Conservation (phyloP, 441 rosid genomes). For the Monsonia emarginata region DNA sequence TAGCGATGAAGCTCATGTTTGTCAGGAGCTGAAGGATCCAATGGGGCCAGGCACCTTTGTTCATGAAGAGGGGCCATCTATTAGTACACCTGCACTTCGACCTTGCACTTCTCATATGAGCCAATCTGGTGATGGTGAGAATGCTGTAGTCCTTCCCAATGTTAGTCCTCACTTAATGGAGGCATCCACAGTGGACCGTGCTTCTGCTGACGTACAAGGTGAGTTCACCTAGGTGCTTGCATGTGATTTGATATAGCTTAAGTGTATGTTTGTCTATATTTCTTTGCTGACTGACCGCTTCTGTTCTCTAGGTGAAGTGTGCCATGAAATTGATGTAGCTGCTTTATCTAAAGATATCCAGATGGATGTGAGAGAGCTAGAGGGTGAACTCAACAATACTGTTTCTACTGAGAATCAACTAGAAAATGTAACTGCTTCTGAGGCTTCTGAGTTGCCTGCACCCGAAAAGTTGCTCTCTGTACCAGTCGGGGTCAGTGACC, state of each 20-base stretch:
- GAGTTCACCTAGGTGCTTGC: slow-evolving; percentile 29
- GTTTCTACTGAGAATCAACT: slow-evolving; percentile 28
- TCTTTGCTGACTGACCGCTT: slow-evolving; percentile 12
- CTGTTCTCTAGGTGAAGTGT: slow-evolving; percentile 27
- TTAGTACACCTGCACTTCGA: slow-evolving; percentile 17
- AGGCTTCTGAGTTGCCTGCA: slow-evolving; percentile 46
- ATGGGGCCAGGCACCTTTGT: slow-evolving; percentile 14
- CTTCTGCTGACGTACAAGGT: slow-evolving; percentile 52
- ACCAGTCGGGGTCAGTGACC: slow-evolving; percentile 35
- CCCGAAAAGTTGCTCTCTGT: slow-evolving; percentile 72
- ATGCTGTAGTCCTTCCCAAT: slow-evolving; percentile 13
- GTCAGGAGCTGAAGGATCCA: slow-evolving; percentile 24
- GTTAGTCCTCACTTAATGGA: slow-evolving; percentile 19
- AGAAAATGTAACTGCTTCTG: slow-evolving; percentile 26
- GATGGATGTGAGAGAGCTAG: slow-evolving; percentile 25
- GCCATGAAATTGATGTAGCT: slow-evolving; percentile 26
- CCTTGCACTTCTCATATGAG: slow-evolving; percentile 30
- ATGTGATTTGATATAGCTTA: slow-evolving; percentile 8
- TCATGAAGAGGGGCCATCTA: slow-evolving; percentile 21
- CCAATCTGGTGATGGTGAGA: slow-evolving; percentile 20
- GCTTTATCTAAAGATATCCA: slow-evolving; percentile 31
- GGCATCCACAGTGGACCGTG: slow-evolving; percentile 18
- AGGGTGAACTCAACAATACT: slow-evolving; percentile 28
- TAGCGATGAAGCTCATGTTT: slow-evolving; percentile 32
- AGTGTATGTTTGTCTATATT: slow-evolving; percentile 12